Conservation (phyloP, 2,329 filamentous ascomycete species). For the Trichoderma sp. region DNA sequence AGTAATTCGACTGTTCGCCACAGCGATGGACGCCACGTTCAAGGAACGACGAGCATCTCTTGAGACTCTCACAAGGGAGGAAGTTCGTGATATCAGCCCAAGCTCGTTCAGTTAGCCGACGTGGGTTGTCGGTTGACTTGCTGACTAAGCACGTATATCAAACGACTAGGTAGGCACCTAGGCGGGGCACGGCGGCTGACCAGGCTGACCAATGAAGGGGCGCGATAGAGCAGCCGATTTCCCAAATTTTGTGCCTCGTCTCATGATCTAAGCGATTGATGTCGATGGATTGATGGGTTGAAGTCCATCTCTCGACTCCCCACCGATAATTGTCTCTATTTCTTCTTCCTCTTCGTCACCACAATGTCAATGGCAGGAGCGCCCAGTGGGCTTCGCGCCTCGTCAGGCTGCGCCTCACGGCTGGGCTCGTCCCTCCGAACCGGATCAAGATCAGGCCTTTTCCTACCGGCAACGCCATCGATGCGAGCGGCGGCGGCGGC, state of each 20-base stretch:
- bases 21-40: too few relatives aligned
- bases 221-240: constrained; percentile 16
- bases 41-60: too few relatives aligned
- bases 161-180: constrained; percentile 7
- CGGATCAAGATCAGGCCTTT: constrained; percentile 1
- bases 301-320: not conserved
- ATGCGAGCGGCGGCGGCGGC: constrained; percentile 35
- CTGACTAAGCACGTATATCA: constrained; percentile 21
- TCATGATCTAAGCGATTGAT: constrained; percentile 21
- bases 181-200: constrained; percentile 6
- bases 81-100: too few relatives aligned
- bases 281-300: constrained; percentile 4
- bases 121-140: too few relatives aligned
- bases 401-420: constrained; percentile 34
- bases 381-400: constrained; percentile 36
- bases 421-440: constrained; percentile 20
- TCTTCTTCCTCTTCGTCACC: not conserved
- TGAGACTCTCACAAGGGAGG: too few relatives aligned
- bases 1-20: too few relatives aligned
- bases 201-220: constrained; percentile 11
- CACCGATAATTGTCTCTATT: not conserved
- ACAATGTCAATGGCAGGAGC: constrained; percentile 37
- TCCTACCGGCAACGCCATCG: not conserved
- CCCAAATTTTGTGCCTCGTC: constrained; percentile 28
- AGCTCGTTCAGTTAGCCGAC: too few relatives aligned